Evolutionary conservation across 2,329 filamentous ascomycete species (phyloP).

Genomic region (Diaporthe capsici): DNA sequence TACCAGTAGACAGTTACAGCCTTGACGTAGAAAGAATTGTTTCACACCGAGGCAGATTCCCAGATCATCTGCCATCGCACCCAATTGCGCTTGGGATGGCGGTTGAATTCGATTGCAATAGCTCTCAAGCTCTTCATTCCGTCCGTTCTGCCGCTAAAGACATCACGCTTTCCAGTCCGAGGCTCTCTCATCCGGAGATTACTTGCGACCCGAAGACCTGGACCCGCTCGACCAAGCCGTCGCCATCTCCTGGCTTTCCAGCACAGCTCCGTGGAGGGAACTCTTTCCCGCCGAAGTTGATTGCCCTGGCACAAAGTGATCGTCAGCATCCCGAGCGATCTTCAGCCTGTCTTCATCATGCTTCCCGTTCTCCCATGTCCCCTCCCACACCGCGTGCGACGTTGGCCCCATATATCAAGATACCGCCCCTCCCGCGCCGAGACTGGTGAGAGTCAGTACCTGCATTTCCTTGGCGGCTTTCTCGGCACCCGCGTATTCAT

Average conservation of each 20-base stretch:
- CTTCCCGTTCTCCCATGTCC: slow-evolving; percentile 43
- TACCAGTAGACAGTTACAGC: too few relatives aligned
- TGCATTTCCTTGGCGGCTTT: slow-evolving; percentile 45
- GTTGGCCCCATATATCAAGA: slow-evolving; percentile 46
- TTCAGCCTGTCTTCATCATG: slow-evolving; percentile 47
- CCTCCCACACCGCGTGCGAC: slow-evolving; percentile 46
- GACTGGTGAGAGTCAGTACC: slow-evolving; percentile 39
- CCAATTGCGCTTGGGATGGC: too few relatives aligned
- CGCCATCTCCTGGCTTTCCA: slow-evolving; percentile 41
- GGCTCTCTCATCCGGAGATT: neutral
- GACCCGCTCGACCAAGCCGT: neutral
- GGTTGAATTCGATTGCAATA: neutral
- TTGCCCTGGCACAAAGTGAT: slow-evolving; percentile 46
- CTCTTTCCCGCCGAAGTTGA: slow-evolving; percentile 42
- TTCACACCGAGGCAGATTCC: too few relatives aligned
- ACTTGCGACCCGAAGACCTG: neutral
- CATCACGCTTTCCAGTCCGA: too few relatives aligned
- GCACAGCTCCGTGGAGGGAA: slow-evolving; percentile 37
- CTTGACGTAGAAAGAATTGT: too few relatives aligned
- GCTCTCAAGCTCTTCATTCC: neutral
- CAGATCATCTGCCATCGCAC: neutral
- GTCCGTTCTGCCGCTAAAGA: too few relatives aligned
- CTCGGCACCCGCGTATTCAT: slow-evolving; percentile 43
- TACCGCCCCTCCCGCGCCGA: slow-evolving; percentile 32
- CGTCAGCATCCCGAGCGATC: slow-evolving; percentile 46